Evolutionary conservation across 2,329 filamentous ascomycete species (phyloP).

Genomic region (Hirsutella rhossiliensis): DNA sequence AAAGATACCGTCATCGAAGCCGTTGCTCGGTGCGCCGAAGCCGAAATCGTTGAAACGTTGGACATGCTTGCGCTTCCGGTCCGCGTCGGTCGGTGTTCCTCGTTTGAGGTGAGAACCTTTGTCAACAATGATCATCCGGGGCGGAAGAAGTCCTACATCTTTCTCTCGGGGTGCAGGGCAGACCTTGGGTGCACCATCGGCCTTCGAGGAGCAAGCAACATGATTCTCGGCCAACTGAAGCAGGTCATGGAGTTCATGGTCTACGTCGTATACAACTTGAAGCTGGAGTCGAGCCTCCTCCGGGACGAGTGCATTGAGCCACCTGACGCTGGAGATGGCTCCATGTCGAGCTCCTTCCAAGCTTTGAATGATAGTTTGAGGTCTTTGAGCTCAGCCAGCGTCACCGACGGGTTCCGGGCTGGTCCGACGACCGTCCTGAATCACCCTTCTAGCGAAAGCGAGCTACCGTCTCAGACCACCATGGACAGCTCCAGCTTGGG

Average conservation of each 20-base stretch:
- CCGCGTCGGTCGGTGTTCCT: constrained; percentile 67
- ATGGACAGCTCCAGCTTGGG: constrained; percentile 15
- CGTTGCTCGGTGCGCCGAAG: constrained; percentile 83
- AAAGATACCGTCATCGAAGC: constrained; percentile 93
- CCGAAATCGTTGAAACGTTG: constrained; percentile 84
- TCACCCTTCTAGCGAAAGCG: constrained; percentile 24
- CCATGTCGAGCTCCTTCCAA: constrained; percentile 26
- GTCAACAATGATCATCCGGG: constrained; percentile 64
- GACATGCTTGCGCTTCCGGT: constrained; percentile 73
- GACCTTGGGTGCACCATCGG: constrained; percentile 93
- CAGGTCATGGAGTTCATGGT: constrained; percentile 97
- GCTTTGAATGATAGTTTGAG: constrained; percentile 26
- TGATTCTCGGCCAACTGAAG: constrained; percentile 68
- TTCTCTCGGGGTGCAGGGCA: constrained; percentile 78
- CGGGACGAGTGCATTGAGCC: constrained; percentile 84
- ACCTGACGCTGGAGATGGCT: constrained; percentile 45
- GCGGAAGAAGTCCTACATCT: constrained; percentile 89
- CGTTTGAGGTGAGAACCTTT: constrained; percentile 93
- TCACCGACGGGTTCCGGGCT: constrained; percentile 12
- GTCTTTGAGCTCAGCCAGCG: constrained; percentile 18
- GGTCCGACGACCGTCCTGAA: constrained; percentile 20
- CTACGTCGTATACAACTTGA: constrained; percentile 96
- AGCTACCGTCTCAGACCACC: constrained; percentile 21
- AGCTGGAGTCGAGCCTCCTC: constrained; percentile 88
- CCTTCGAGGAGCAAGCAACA: constrained; percentile 65